These are phyloP conservation scores for Panicum hallii DNA, from an alignment of 202 grass and related monocot genomes.

Conservation along the genomic window DNA sequence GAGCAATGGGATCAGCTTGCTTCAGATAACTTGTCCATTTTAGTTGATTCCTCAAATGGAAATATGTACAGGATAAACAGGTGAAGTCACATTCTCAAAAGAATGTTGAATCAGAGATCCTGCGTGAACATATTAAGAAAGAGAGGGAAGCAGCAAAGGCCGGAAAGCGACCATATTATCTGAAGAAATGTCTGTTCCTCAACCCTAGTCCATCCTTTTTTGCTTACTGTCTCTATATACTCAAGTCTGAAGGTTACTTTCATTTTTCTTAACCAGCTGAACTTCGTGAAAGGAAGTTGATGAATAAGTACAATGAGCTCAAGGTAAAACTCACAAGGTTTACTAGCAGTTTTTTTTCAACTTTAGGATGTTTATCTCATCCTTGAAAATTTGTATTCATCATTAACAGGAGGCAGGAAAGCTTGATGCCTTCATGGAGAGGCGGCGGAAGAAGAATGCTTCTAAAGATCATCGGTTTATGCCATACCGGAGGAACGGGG, in stretches of 20 bases:
- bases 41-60: slow-evolving; percentile 24
- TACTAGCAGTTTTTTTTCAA: not conserved
- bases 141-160: slow-evolving; percentile 84
- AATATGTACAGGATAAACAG: slow-evolving; percentile 80
- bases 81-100: slow-evolving; percentile 71
- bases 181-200: slow-evolving; percentile 79
- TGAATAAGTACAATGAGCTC: slow-evolving; percentile 88
- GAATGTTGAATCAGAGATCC: slow-evolving; percentile 74
- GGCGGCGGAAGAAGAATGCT: slow-evolving; percentile 77
- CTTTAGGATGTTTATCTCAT: not conserved
- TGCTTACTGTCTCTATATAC: slow-evolving; percentile 15
- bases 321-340: slow-evolving; percentile 60
- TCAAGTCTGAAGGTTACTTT: slow-evolving; percentile 38
- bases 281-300: slow-evolving; percentile 80
- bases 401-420: slow-evolving; percentile 74
- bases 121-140: slow-evolving; percentile 82
- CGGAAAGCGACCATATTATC: slow-evolving; percentile 85
- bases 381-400: not conserved
- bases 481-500: slow-evolving; percentile 68
- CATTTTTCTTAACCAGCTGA: slow-evolving; percentile 72
- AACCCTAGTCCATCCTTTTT: not conserved
- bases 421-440: slow-evolving; percentile 86
- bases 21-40: not conserved
- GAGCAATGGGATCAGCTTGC: not conserved
- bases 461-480: slow-evolving; percentile 97